phyloP scores from a whole-genome alignment of 352 stramenopile genomes.

The Thalassiosira sp. region DNA sequence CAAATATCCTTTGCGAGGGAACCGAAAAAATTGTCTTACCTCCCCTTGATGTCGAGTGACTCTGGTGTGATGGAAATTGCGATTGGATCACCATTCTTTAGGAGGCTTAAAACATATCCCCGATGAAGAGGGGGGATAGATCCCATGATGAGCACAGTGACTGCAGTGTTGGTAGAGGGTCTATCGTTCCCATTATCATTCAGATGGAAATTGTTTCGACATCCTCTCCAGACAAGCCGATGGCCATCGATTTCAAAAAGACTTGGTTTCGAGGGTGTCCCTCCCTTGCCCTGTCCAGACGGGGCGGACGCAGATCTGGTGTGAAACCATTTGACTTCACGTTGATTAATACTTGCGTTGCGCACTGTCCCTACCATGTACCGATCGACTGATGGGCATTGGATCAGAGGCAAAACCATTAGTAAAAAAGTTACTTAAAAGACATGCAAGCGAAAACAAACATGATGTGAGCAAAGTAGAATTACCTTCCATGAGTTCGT shows the following conservation, averaged over 20 bases:
- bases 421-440: no score
- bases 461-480: background rate
- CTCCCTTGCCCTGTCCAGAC: slow-evolving; percentile 31
- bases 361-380: slow-evolving; percentile 42
- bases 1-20: no score
- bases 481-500: slow-evolving; percentile 55
- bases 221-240: slow-evolving; percentile 49
- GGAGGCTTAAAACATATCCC: slow-evolving; percentile 32
- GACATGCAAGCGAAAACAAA: background rate
- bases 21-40: slow-evolving; percentile 4
- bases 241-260: slow-evolving; percentile 50
- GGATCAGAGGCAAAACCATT: no score
- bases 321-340: slow-evolving; percentile 51
- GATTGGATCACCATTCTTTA: slow-evolving; percentile 44
- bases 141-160: slow-evolving; percentile 41
- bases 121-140: slow-evolving; percentile 44
- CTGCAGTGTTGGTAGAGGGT: slow-evolving; percentile 12
- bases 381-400: slow-evolving; percentile 13
- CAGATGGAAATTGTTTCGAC: slow-evolving; percentile 10
- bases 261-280: slow-evolving; percentile 24
- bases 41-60: slow-evolving; percentile 46
- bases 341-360: slow-evolving; percentile 11
- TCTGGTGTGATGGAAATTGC: slow-evolving; percentile 50
- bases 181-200: slow-evolving; percentile 1
- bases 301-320: slow-evolving; percentile 30